phyloP scores from a whole-genome alignment of 2,329 filamentous ascomycete species.

The Biscogniauxia marginata region DNA sequence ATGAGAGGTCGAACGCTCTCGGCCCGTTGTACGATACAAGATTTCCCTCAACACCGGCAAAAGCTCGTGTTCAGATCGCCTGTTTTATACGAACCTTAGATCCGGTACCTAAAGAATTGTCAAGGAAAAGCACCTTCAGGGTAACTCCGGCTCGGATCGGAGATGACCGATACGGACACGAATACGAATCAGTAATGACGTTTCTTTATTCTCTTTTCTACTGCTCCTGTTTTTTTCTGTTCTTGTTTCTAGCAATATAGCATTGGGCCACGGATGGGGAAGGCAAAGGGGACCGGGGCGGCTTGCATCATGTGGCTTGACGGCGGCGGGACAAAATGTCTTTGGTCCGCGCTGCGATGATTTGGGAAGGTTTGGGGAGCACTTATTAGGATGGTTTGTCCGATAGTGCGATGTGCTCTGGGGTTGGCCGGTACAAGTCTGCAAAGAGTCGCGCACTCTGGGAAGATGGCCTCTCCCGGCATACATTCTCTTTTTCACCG shows the following conservation, averaged over 20 bases:
- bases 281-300: constrained; percentile 1
- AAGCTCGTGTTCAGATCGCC: constrained; percentile 10
- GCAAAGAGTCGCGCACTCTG: neutral
- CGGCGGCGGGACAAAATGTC: neutral
- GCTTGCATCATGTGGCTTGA: constrained; percentile 5
- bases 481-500: neutral
- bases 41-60: constrained; percentile 11
- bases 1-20: constrained; percentile 13
- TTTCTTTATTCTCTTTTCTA: constrained; percentile 13
- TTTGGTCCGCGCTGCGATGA: neutral
- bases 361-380: neutral
- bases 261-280: constrained; percentile 15
- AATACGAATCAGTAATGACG: constrained; percentile 19
- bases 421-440: neutral
- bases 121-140: constrained; percentile 18
- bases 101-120: constrained; percentile 6
- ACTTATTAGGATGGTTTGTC: neutral
- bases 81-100: constrained; percentile 14
- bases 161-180: constrained; percentile 12
- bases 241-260: constrained; percentile 15
- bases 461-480: neutral
- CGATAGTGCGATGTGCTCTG: neutral
- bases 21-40: constrained; percentile 19
- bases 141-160: constrained; percentile 15
- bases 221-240: constrained; percentile 20